Conservation (phyloP, 371 early-diverging fungal genomes). For the Mortierella sp. region DNA sequence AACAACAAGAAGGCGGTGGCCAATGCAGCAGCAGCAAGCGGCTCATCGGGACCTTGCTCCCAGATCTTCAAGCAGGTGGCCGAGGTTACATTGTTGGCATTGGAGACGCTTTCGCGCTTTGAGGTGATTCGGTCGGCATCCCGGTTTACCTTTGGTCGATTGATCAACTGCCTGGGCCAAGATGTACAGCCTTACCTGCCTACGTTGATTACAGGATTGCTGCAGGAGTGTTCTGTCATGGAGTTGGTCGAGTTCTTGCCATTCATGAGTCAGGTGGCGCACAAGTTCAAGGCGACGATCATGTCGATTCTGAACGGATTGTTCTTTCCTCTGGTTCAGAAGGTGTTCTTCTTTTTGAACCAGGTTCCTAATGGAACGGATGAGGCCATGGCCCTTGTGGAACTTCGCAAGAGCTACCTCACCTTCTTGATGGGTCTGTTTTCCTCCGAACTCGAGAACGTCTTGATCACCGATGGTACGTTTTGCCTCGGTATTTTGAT, state of each 20-base stretch:
- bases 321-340: constrained; percentile 84
- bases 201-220: constrained; percentile 82
- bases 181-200: constrained; percentile 87
- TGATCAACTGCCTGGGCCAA: constrained; percentile 89
- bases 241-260: constrained; percentile 92
- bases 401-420: constrained; percentile 87
- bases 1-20: constrained; percentile 50
- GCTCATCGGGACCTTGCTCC: constrained; percentile 63
- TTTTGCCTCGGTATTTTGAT: neutral
- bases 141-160: constrained; percentile 87
- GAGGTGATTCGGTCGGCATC: constrained; percentile 87
- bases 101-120: constrained; percentile 77
- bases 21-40: constrained; percentile 39
- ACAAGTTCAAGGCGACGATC: constrained; percentile 86
- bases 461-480: constrained; percentile 82
- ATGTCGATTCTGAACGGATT: constrained; percentile 78
- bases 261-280: constrained; percentile 85
- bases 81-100: constrained; percentile 81
- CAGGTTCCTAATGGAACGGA: constrained; percentile 91
- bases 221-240: constrained; percentile 80
- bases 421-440: constrained; percentile 87
- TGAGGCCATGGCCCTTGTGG: constrained; percentile 81
- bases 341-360: constrained; percentile 87
- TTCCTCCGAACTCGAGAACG: constrained; percentile 82
- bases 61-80: constrained; percentile 85